Evolutionary conservation across 2,329 filamentous ascomycete species (phyloP), one percentile per base, ranked within the genome.

Genomic region (Colletotrichum falcatum): DNA sequence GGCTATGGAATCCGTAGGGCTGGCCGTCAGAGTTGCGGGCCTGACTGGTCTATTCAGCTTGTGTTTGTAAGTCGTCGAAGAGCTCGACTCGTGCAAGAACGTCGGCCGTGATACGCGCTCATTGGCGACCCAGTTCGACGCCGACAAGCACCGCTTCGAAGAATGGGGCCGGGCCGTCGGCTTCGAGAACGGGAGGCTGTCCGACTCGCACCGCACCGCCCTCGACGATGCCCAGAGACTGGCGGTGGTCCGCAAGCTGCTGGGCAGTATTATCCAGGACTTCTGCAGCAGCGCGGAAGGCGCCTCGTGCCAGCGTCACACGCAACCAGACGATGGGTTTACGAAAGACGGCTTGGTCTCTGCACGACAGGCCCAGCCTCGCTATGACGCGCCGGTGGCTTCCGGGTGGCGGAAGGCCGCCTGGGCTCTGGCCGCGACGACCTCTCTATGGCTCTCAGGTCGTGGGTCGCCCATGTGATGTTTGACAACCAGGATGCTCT

Each of bases 401-500:
- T 72, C 73, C 20, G 73, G 35, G 37, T 65, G 59, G 49, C 53
- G 33, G 9, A 73, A 70, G 35, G 5, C 72, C 1, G 18, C 3
- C 3, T 74, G 73, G 74, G 70, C 70, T 12, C 18, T 74, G 4
- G 74, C 39, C 75, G 74, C 11, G 65, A 72, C 0, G 73, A 78
- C n/a, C 76, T 76, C 2, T 80, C 72, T 6, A 5, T 68, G 3
- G 75, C 76, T 0, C 23, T 80, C 2, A 65, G 78, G 9, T 78
- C 76, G 0, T 83, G 79, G 81, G 66, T 80, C 0, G 66, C 73
- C 0, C 75, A 80, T 49, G 39, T 78, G 8, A 61, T 74, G 0
- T 39, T 54, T 1, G 44, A 64, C 0, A 68, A 56, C n/a, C 7
- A 71, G 0, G 30, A 9, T 8, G 74, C 73, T 7, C 75, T 76